A percentile compares a stretch with the other conserved stretches of the same genome.
Evolutionary conservation across 2,329 filamentous ascomycete species (phyloP).

Genomic region (Fusarium keratoplasticum): DNA sequence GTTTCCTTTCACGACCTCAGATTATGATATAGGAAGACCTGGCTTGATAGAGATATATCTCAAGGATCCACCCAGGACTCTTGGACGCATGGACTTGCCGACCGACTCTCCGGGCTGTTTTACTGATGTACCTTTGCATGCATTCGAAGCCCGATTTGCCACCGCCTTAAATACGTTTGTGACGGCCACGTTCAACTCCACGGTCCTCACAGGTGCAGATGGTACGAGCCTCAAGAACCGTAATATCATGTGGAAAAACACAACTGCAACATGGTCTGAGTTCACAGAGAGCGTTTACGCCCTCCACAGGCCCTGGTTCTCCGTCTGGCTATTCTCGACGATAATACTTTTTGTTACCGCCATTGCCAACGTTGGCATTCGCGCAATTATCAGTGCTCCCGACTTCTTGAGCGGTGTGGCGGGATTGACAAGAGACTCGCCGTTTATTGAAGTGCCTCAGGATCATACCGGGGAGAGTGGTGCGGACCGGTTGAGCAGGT

Average conservation of each 20-base stretch:
- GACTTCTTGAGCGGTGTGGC: slow-evolving; percentile 14
- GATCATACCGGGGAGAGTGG: slow-evolving; percentile 1
- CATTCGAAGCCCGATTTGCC: neutral
- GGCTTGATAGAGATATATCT: neutral
- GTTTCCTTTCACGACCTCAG: neutral
- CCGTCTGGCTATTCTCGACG: neutral
- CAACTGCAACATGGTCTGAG: neutral
- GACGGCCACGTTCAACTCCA: accelerated
- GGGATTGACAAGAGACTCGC: slow-evolving; percentile 12
- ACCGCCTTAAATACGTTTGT: neutral
- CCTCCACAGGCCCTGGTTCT: slow-evolving; percentile 5
- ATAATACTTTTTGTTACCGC: neutral
- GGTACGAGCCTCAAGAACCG: neutral
- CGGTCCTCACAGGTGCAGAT: neutral
- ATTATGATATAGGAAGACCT: neutral
- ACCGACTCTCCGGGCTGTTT: neutral
- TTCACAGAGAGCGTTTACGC: slow-evolving; percentile 4
- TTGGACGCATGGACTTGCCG: neutral
- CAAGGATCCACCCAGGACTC: neutral
- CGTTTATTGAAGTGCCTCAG: neutral
- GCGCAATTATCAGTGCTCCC: neutral
- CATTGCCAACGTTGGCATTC: neutral
- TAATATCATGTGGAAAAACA: slow-evolving; percentile 5
- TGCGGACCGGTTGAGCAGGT: neutral
- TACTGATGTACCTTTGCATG: neutral